Conservation (phyloP, 108 stramenopile genomes). For the Fragilariopsis cylindrus region DNA sequence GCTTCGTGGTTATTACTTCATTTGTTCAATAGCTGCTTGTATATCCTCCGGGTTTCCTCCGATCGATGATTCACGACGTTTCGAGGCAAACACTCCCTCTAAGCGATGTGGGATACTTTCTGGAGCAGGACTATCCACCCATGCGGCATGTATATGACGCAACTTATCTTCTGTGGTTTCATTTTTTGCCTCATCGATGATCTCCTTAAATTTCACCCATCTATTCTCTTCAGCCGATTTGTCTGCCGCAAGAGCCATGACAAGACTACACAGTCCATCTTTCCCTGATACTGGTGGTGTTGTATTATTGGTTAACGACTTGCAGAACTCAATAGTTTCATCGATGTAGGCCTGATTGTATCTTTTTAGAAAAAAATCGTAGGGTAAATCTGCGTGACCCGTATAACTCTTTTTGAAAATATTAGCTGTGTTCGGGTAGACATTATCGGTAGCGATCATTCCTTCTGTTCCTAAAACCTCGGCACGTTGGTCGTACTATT, state of each 20-base stretch:
- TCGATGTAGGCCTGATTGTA: conserved; percentile 95
- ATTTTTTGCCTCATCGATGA: conserved; percentile 52
- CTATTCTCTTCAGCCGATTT: conserved; percentile 83
- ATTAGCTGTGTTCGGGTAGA: conserved; percentile 92
- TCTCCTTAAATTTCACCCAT: conserved; percentile 87
- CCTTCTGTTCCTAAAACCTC: conserved; percentile 94
- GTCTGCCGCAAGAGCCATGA: conserved; percentile 95
- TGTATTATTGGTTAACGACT: conserved; percentile 89
- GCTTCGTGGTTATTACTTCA: no score
- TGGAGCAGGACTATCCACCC: no score
- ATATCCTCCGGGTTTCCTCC: no score
- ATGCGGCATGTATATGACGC: no score
- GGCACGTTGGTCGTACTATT: conserved; percentile 92
- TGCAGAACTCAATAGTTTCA: conserved; percentile 92
- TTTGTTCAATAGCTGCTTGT: no score
- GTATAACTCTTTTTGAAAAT: conserved; percentile 90
- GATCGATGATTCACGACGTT: no score
- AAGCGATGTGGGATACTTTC: no score
- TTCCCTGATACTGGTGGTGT: conserved; percentile 93
- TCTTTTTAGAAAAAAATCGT: conserved; percentile 93
- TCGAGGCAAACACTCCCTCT: no score
- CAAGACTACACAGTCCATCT: conserved; percentile 93
- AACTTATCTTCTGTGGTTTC: no score
- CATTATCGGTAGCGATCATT: conserved; percentile 96
- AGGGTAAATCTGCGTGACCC: conserved; percentile 97